phyloP scores from a whole-genome alignment of 2,329 filamentous ascomycete genomes.

The Colletotrichum neosansevieriae region DNA sequence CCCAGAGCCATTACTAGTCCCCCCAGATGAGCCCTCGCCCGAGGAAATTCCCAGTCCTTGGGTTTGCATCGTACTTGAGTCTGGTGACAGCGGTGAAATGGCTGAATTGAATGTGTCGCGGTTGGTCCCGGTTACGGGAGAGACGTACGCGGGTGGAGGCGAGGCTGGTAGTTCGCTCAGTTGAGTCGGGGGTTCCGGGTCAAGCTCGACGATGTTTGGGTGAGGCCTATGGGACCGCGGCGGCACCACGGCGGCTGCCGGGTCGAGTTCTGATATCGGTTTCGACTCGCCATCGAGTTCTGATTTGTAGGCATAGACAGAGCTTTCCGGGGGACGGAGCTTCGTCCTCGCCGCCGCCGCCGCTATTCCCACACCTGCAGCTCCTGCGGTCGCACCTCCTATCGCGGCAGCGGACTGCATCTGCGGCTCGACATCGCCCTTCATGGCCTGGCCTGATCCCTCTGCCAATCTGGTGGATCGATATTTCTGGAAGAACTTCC shows the following conservation, averaged over 20 bases:
- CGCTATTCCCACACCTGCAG: not conserved
- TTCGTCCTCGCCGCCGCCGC: slow-evolving; percentile 9
- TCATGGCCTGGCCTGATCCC: not conserved
- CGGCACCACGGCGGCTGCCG: slow-evolving; percentile 18
- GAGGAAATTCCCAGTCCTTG: slow-evolving; percentile 7
- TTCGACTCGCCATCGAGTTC: slow-evolving; percentile 30
- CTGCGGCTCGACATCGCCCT: slow-evolving; percentile 1
- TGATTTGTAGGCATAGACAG: slow-evolving; percentile 28
- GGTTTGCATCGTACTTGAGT: not conserved
- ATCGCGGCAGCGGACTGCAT: slow-evolving; percentile 11
- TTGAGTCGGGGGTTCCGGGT: slow-evolving; percentile 8
- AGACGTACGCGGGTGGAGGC: slow-evolving; percentile 30
- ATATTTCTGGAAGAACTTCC: slow-evolving; percentile 24
- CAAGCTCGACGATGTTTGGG: slow-evolving; percentile 21
- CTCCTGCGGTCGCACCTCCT: not conserved
- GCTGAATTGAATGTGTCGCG: slow-evolving; percentile 16
- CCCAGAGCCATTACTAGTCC: not conserved
- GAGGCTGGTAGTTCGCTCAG: slow-evolving; percentile 30
- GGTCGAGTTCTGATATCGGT: slow-evolving; percentile 26
- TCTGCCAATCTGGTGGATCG: slow-evolving; percentile 10
- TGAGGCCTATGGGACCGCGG: not conserved
- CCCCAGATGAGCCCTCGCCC: not conserved
- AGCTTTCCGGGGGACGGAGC: not conserved
- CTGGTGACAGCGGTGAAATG: slow-evolving; percentile 29
- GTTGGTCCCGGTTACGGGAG: slow-evolving; percentile 10